phyloP scores from a whole-genome alignment of 2,329 filamentous ascomycete genomes.

The Alternaria brassicae region DNA sequence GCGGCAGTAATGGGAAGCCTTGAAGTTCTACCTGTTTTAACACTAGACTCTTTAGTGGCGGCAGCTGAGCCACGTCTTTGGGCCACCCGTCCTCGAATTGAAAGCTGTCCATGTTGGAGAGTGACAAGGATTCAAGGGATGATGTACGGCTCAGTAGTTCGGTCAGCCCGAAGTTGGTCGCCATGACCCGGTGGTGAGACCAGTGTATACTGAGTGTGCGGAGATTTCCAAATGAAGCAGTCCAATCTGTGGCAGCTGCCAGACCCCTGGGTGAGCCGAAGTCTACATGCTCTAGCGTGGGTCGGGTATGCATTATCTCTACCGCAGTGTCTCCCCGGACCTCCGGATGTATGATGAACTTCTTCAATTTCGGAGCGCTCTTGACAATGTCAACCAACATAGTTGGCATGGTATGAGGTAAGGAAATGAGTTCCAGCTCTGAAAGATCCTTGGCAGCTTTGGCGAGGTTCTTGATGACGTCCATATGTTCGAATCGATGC shows the following conservation, averaged over 20 bases:
- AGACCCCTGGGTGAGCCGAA: conserved; percentile 18
- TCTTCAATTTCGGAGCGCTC: conserved; percentile 34
- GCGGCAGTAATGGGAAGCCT: conserved; percentile 20
- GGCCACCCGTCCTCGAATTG: conserved; percentile 5
- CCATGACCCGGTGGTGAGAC: neutral
- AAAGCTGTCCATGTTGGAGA: conserved; percentile 13
- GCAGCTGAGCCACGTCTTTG: neutral
- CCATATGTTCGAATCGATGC: conserved; percentile 49
- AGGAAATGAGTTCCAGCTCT: conserved; percentile 41
- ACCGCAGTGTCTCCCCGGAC: conserved; percentile 36
- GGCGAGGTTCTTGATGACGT: conserved; percentile 51
- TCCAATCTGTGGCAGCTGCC: conserved; percentile 25
- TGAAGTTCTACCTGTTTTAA: conserved; percentile 13
- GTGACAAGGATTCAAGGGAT: conserved; percentile 18
- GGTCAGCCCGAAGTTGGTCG: neutral
- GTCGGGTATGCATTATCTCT: conserved; percentile 38
- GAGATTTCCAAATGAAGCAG: conserved; percentile 35
- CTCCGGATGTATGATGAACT: conserved; percentile 32
- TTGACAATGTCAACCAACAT: conserved; percentile 42
- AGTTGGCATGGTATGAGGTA: conserved; percentile 32
- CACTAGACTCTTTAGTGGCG: conserved; percentile 19
- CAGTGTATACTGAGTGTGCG: conserved; percentile 28
- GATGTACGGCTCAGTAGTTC: conserved; percentile 22
- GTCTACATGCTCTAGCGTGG: conserved; percentile 35
- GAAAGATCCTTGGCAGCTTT: conserved; percentile 47